These are phyloP conservation scores for Dunaliella primolecta DNA, from an alignment of 139 green algal genomes.

Conservation along the genomic window DNA sequence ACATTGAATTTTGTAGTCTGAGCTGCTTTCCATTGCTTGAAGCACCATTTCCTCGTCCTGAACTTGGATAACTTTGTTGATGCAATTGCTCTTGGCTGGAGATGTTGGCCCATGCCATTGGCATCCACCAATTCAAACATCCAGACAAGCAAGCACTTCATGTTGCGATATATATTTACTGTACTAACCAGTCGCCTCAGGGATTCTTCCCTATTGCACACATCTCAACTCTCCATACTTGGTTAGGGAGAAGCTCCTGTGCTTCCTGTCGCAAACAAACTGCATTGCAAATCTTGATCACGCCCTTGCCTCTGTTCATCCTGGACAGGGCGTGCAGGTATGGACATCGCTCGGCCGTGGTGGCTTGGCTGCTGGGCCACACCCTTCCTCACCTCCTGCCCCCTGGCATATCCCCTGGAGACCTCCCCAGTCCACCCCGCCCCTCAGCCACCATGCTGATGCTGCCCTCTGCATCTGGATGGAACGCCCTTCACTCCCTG, in stretches of 20 bases:
- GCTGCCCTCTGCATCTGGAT: not conserved
- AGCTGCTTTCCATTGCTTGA: no score
- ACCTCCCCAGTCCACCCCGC: not conserved
- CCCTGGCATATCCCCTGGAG: not conserved
- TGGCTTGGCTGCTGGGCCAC: not conserved
- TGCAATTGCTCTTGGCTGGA: no score
- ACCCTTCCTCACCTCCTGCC: not conserved
- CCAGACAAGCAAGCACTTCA: no score
- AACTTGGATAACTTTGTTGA: no score
- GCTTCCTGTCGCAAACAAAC: not conserved
- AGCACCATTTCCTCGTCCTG: no score
- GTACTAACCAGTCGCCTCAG: no score
- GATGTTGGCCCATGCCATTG: no score
- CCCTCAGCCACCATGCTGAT: not conserved
- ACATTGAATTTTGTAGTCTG: no score
- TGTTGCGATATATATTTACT: no score
- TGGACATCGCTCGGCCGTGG: not conserved
- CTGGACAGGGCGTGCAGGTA: not conserved
- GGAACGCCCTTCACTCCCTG: not conserved
- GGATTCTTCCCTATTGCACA: not conserved
- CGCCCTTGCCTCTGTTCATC: not conserved
- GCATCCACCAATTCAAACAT: no score
- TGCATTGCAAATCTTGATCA: not conserved
- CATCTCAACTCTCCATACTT: not conserved
- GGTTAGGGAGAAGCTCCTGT: not conserved